Evolutionary conservation across 345 rosid species (phyloP).

Genomic region (Citrus cavaleriei): DNA sequence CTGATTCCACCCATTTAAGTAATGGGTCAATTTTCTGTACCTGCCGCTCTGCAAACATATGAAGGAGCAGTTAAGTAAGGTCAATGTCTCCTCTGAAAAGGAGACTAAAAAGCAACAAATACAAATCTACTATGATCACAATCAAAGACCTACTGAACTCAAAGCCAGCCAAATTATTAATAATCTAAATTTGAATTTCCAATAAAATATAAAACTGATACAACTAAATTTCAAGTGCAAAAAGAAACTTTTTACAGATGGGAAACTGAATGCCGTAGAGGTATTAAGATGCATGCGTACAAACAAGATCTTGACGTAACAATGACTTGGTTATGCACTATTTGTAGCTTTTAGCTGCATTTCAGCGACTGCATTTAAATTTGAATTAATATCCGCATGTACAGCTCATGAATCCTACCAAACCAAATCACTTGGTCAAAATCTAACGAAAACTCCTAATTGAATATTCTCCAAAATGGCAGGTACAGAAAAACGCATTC

Average conservation of each 20-base stretch:
- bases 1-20: conserved; percentile 77
- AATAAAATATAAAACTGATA: background rate
- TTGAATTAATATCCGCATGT: background rate
- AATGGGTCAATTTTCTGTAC: conserved; percentile 87
- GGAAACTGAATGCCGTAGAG: background rate
- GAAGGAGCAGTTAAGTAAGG: background rate
- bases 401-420: background rate
- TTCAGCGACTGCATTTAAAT: background rate
- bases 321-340: background rate
- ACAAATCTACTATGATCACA: background rate
- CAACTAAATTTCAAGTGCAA: background rate
- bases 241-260: background rate
- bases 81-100: background rate
- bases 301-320: background rate
- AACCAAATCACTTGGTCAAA: background rate
- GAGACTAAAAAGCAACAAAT: background rate
- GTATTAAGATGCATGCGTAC: background rate
- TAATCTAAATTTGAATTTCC: background rate
- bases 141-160: background rate
- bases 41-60: conserved; percentile 49
- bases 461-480: background rate
- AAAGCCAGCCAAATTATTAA: background rate
- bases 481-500: background rate
- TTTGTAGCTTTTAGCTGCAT: background rate
- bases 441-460: background rate